Evolutionary conservation across 306 rosid genomes (phyloP), one percentile per base, ranked within the genome.

Genomic region (Inga oerstediana): DNA sequence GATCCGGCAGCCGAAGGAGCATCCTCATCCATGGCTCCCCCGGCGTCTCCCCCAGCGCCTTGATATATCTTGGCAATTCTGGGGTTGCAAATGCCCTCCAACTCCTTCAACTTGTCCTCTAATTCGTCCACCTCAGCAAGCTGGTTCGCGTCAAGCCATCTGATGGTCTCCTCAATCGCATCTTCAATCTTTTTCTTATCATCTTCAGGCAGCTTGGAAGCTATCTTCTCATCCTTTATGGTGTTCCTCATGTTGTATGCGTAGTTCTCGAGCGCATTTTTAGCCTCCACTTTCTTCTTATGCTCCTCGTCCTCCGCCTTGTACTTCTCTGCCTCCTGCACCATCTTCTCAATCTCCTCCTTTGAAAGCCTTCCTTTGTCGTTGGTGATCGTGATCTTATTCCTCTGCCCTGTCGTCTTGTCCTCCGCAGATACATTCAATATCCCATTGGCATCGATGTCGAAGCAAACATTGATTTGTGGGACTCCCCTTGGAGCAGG

Each of bases 161-260:
- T 86, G 32, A 90, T 85, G 10, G 93, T 88, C 73, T 76, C 74
- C 22, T 90, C 91, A 62, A 90, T 88, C 0, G 91, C 89, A 86
- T 90, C 93, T 69, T 88, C 91, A 9, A 90, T 88, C 58, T 85
- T 90, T 79, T 90, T 88, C 91, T 90, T 90, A 61, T 90, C 93
- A 59, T 75, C 89, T 2, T 80, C 85, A 0, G 88, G 22, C 5
- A 90, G 67, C 89, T 90, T 88, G 5, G 93, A 85, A 19, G 90
- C 85, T 52, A 90, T 88, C 87, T 86, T 88, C 1, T 86, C 93
- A 76, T 90, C 93, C 11, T 85, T 90, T 39, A 90, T 79, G 0
- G 91, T 90, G 80, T 90, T 90, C 80, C 91, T 88, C 93, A 90
- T 88, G 84, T 90, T 90, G 12, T 84, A 88, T 5, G 92, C 84